Evolutionary conservation across 1,139 yeast genomes (phyloP), one percentile per base, ranked within the genome.

Genomic region (Suhomyces taliae): DNA sequence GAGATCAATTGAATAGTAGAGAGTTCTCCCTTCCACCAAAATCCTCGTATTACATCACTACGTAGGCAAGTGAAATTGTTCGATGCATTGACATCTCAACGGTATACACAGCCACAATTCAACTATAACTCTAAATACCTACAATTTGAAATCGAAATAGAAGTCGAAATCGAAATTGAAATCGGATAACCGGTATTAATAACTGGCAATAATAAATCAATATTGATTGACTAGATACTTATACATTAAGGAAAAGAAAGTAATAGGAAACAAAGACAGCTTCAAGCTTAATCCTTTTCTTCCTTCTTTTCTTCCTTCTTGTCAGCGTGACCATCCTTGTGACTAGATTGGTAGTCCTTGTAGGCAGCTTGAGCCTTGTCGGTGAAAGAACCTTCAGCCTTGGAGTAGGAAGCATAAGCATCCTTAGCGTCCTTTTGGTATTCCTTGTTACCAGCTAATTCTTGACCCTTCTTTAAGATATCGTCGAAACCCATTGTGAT

Each of bases 281-380:
- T 19, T 19, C 24, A 19, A 19, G 24, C 24, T 29, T 6, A 29
- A 3, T 29, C 7, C 32, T 29, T 29, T 27, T 41, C 40, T 12
- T 27, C 39, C 44, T 35, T 41, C 11, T 33, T 24, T 34, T 26
- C 31, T 33, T 27, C 33, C 46, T 43, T 39, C 34, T 43, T 24
- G 15, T 40, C 39, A 10, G 35, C 19, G 34, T 38, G 42, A 14
- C 39, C 41, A 12, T 34, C 32, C 7, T 34, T 37, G 42, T 47
- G 47, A 47, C 53, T 52, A 46, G 48, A 50, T 45, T 53, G 56
- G 53, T 56, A 50, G 34, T 61, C 67, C 41, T 54, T 49, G 61
- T 64, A 69, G 46, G 71, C 72, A 49, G 64, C 58, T 56, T 67
- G 62, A 53, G 74, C 76, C 54, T 67, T 65, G 53, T 66, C 69